Conservation (phyloP, 805 yeast species). For the Hagleromyces aurorensis region DNA sequence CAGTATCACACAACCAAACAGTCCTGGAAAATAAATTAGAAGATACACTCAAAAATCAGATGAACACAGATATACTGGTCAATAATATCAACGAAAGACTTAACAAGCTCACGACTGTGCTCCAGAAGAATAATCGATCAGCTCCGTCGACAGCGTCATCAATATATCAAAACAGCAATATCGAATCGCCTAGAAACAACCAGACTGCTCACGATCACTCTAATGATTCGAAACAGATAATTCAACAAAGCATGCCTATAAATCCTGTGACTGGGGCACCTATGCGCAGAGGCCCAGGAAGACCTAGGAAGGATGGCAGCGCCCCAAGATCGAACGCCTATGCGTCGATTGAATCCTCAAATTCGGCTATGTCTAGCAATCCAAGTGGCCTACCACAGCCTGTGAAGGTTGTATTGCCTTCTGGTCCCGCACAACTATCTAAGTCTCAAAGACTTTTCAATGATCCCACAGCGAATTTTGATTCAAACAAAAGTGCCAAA, state of each 20-base stretch:
- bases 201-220: too few species aligned
- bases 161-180: too few species aligned
- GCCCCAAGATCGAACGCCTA: slow-evolving; percentile 1
- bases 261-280: too few species aligned
- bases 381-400: slow-evolving; percentile 4
- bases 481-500: slow-evolving; percentile 2
- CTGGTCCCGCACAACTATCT: slow-evolving; percentile 23
- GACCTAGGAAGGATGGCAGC: slow-evolving; percentile 26
- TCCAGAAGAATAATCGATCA: slow-evolving; percentile 5
- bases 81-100: slow-evolving; percentile 23
- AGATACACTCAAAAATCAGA: slow-evolving; percentile 30
- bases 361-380: slow-evolving; percentile 1
- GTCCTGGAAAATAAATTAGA: slow-evolving; percentile 30
- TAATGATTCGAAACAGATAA: too few species aligned
- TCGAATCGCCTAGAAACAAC: too few species aligned
- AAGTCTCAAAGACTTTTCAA: slow-evolving; percentile 27
- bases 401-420: slow-evolving; percentile 21
- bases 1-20: slow-evolving; percentile 28
- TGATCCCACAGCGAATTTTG: slow-evolving; percentile 19
- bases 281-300: slow-evolving; percentile 28
- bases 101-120: slow-evolving; percentile 8
- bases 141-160: too few species aligned
- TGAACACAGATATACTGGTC: slow-evolving; percentile 30
- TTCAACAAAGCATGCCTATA: too few species aligned
- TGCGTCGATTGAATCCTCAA: slow-evolving; percentile 2